Evolutionary conservation across 1,284 basidiomycete species (phyloP).

Genomic region (Gymnopus androsaceus): DNA sequence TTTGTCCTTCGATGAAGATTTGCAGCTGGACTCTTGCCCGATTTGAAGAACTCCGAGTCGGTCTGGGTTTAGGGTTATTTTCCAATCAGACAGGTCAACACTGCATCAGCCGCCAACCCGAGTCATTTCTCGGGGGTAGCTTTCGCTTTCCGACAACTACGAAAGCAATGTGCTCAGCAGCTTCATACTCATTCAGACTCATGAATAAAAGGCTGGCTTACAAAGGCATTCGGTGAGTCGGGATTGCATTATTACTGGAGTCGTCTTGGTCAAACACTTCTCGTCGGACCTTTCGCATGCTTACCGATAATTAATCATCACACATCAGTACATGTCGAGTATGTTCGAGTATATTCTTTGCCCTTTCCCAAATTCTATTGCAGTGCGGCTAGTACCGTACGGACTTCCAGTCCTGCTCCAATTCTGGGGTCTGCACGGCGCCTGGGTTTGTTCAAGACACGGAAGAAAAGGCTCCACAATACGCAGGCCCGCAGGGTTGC

Average conservation of each 20-base stretch:
- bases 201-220: not conserved
- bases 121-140: not conserved
- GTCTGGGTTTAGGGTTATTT: slow-evolving; percentile 3
- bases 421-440: too few relatives aligned
- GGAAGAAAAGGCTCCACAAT: too few relatives aligned
- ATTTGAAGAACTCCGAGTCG: not conserved
- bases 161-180: not conserved
- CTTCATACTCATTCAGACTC: not conserved
- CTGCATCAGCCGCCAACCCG: not conserved
- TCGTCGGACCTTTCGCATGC: too few relatives aligned
- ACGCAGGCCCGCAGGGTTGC: too few relatives aligned
- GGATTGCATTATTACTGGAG: not conserved
- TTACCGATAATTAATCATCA: too few relatives aligned
- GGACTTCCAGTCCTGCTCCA: not conserved
- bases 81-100: not conserved
- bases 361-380: not conserved
- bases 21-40: not conserved
- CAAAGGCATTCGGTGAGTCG: not conserved
- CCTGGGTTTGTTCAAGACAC: too few relatives aligned
- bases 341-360: not conserved
- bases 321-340: too few relatives aligned
- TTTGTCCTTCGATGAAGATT: not conserved
- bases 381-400: not conserved
- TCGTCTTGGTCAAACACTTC: not conserved
- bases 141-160: not conserved